Percentiles rank a stretch among this genome's conserved stretches.
Evolutionary conservation across 306 rosid species (phyloP).

Genomic region (Psophocarpus tetragonolobus): DNA sequence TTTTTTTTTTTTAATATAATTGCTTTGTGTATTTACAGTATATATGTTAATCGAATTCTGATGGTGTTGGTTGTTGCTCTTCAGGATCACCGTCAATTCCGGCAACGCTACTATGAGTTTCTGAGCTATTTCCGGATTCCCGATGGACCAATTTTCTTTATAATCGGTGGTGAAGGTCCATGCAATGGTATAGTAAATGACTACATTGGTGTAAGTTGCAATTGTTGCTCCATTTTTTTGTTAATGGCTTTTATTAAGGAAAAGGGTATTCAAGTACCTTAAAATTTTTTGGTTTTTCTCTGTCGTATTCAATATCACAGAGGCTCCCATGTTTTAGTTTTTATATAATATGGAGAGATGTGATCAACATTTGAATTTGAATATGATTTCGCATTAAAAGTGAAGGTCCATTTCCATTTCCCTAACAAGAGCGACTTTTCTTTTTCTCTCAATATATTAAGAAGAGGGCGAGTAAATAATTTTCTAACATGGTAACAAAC

Average conservation of each 20-base stretch:
- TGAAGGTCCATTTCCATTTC: no score
- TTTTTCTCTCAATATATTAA: not conserved
- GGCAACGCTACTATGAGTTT: constrained; percentile 87
- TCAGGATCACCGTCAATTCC: constrained; percentile 75
- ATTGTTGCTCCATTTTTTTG: constrained; percentile 16
- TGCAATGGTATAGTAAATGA: constrained; percentile 74
- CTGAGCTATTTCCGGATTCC: constrained; percentile 74
- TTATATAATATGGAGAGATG: not conserved
- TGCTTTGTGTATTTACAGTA: not conserved
- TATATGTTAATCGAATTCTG: not conserved
- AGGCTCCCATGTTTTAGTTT: not conserved
- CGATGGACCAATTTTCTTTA: constrained; percentile 79
- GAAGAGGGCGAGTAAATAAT: no score
- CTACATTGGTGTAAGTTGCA: constrained; percentile 62
- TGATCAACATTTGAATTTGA: not conserved
- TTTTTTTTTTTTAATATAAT: not conserved
- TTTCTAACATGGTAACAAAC: no score
- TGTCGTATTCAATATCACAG: not conserved
- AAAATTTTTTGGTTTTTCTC: not conserved
- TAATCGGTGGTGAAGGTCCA: constrained; percentile 74
- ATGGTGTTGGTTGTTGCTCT: constrained; percentile 25
- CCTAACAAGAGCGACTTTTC: not conserved
- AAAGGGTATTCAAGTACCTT: not conserved
- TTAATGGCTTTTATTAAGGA: not conserved
- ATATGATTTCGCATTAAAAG: not conserved